Conservation (phyloP, 2,329 filamentous ascomycete species). For the Talaromyces sp. region DNA sequence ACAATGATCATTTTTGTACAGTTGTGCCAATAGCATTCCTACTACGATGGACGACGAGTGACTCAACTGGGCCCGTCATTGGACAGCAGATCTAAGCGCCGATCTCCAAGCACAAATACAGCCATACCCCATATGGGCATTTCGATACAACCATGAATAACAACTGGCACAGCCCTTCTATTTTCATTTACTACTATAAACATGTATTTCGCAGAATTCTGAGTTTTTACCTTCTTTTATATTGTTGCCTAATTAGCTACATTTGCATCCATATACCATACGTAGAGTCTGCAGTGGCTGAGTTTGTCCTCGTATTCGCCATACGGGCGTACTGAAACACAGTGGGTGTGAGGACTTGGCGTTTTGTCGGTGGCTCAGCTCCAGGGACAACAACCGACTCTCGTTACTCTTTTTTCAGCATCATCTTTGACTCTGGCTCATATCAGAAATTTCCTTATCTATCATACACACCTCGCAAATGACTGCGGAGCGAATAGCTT, state of each 20-base stretch:
- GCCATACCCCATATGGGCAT: neutral
- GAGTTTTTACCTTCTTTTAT: neutral
- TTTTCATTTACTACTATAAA: neutral
- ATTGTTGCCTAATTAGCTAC: neutral
- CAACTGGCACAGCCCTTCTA: neutral
- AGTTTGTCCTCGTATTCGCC: neutral
- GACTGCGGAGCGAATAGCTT: neutral
- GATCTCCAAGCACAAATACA: slow-evolving; percentile 9
- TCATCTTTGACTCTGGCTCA: neutral
- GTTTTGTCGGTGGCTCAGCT: slow-evolving; percentile 9
- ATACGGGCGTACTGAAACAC: slow-evolving; percentile 3
- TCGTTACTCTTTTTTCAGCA: neutral
- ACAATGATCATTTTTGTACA: neutral
- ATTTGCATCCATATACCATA: neutral
- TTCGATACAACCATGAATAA: neutral
- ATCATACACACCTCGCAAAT: neutral
- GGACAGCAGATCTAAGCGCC: slow-evolving; percentile 1
- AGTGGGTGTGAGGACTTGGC: neutral
- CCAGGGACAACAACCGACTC: slow-evolving; percentile 3
- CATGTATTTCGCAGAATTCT: neutral
- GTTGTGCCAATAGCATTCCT: neutral
- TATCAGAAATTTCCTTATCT: neutral
- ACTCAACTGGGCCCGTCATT: neutral
- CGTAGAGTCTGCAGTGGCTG: neutral
- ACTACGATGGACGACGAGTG: neutral